phyloP scores from a whole-genome alignment of 2,329 filamentous ascomycete species.

The Didymella arachidicola region DNA sequence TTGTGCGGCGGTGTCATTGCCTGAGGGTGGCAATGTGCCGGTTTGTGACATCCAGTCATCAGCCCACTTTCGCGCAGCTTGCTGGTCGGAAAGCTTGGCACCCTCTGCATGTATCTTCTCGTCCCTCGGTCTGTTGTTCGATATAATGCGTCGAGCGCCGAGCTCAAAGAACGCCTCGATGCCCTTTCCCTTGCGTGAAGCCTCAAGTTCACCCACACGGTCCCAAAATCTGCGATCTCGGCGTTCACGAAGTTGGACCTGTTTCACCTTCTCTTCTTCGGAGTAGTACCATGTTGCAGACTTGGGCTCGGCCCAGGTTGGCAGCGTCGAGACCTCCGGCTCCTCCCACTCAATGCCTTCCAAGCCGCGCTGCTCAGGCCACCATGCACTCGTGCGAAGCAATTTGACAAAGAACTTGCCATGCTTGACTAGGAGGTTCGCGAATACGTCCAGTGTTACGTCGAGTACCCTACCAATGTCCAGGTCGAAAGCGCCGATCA shows the following conservation, averaged over 20 bases:
- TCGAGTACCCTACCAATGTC: constrained; percentile 95
- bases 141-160: constrained; percentile 71
- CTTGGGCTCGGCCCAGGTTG: constrained; percentile 81
- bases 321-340: constrained; percentile 71
- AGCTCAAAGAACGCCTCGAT: constrained; percentile 90
- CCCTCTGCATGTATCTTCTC: constrained; percentile 37
- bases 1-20: constrained; percentile 92
- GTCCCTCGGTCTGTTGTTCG: constrained; percentile 40
- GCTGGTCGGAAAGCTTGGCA: constrained; percentile 51
- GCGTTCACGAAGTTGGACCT: constrained; percentile 64
- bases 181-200: constrained; percentile 56
- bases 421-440: constrained; percentile 90
- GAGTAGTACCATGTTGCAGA: constrained; percentile 68
- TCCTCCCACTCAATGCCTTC: constrained; percentile 58
- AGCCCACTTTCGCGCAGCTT: constrained; percentile 47
- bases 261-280: constrained; percentile 71
- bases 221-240: constrained; percentile 85
- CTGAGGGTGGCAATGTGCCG: constrained; percentile 79
- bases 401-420: constrained; percentile 95
- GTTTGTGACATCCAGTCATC: constrained; percentile 80
- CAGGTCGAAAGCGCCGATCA: constrained; percentile 96
- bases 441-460: constrained; percentile 93
- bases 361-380: constrained; percentile 74
- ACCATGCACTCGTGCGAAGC: constrained; percentile 92
- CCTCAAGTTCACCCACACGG: constrained; percentile 69